A percentile compares a stretch with the other conserved stretches of the same genome.
Conservation (phyloP, 164 flowering plant species). For the Chloranthus sessilifolius region DNA sequence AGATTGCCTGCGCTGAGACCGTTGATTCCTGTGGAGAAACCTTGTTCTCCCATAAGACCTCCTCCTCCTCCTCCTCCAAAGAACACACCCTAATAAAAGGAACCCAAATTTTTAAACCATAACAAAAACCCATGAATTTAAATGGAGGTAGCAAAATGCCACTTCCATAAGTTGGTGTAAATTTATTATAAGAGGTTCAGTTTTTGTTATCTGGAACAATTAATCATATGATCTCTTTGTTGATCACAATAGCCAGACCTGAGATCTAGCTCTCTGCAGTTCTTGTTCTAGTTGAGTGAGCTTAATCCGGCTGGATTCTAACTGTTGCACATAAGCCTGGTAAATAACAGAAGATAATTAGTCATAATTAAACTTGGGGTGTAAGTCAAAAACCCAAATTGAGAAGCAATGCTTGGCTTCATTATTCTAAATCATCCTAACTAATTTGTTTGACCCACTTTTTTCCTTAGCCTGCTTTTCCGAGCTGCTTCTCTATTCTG, state of each 20-base stretch:
- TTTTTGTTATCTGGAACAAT: not conserved
- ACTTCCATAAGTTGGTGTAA: not conserved
- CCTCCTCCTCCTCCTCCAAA: constrained; percentile 73
- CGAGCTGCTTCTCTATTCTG: constrained; percentile 99
- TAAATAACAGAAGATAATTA: constrained; percentile 1
- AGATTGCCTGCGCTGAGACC: constrained; percentile 58
- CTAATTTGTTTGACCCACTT: constrained; percentile 36
- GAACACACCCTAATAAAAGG: constrained; percentile 51
- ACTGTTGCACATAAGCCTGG: constrained; percentile 99
- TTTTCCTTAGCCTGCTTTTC: constrained; percentile 97
- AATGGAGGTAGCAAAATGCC: not conserved
- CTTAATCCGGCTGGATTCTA: constrained; percentile 89
- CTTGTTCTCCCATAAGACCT: constrained; percentile 59
- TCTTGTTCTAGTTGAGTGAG: constrained; percentile 94
- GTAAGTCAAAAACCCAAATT: not conserved
- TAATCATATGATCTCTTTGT: not conserved
- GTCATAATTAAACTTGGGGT: not conserved
- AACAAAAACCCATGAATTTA: not conserved
- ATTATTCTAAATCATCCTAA: not conserved
- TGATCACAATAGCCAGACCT: constrained; percentile 31
- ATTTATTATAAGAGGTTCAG: not conserved
- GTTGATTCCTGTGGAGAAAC: constrained; percentile 37
- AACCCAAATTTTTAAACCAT: not conserved
- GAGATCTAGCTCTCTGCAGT: constrained; percentile 84
- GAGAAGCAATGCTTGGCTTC: too few species aligned